These are phyloP conservation scores for Mortierella sp. DNA, from an alignment of 371 early-diverging fungal genomes.

Conservation along the genomic window DNA sequence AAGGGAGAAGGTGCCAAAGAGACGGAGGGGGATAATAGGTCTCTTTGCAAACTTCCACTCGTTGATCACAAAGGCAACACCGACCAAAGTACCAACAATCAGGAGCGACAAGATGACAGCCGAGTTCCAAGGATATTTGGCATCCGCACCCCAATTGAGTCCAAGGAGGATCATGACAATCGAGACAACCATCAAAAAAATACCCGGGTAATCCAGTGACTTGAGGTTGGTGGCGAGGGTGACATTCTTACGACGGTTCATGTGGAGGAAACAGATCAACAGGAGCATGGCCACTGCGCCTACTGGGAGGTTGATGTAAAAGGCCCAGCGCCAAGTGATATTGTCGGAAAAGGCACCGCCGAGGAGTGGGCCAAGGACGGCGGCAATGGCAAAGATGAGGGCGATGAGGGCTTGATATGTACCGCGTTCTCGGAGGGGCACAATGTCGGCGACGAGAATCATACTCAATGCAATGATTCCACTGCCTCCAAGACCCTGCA, in stretches of 20 bases:
- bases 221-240: constrained; percentile 61
- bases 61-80: constrained; percentile 50
- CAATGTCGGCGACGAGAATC: constrained; percentile 82
- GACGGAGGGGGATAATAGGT: constrained; percentile 69
- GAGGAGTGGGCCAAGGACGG: constrained; percentile 79
- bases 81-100: constrained; percentile 58
- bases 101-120: constrained; percentile 67
- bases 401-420: constrained; percentile 70
- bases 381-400: constrained; percentile 69
- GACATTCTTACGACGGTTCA: constrained; percentile 62
- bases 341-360: constrained; percentile 82
- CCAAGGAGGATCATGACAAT: constrained; percentile 77
- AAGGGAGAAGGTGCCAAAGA: constrained; percentile 58
- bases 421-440: constrained; percentile 65
- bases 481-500: constrained; percentile 88
- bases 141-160: constrained; percentile 81
- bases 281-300: constrained; percentile 68
- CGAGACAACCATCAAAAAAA: constrained; percentile 63
- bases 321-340: constrained; percentile 73
- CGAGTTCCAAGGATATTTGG: constrained; percentile 69
- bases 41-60: constrained; percentile 62
- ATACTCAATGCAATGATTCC: constrained; percentile 80
- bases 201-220: constrained; percentile 56
- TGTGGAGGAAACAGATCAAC: constrained; percentile 67
- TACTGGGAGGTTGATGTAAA: constrained; percentile 85